Evolutionary conservation across 2,329 filamentous ascomycete species (phyloP), one percentile per base, ranked within the genome.

Genomic region (Colletotrichum viniferum): DNA sequence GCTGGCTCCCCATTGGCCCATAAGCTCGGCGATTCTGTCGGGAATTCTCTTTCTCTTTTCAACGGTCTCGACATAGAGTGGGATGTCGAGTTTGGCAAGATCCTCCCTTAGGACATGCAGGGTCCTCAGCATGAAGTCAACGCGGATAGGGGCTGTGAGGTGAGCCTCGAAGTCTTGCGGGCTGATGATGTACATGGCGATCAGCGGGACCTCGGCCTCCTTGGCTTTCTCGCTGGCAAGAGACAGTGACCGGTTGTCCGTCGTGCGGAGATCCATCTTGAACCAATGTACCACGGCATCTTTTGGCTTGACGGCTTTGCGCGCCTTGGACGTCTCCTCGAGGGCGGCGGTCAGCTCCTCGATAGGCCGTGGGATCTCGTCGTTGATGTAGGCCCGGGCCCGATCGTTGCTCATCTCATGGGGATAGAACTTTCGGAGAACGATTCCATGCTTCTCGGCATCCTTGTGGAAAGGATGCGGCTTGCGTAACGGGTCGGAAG

Each of bases 101-200:
- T 96, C 94, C 14, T 86, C 81, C 78, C 92, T 91, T 74, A 98
- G 81, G 1, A 92, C 85, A 36, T 87, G 85, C 70, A 98, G 84
- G 0, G 92, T 94, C 38, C 96, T 88, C n/a, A 98, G 82, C 77
- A 93, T 93, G 73, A 98, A 96, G 81, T 98, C 95, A 5, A 98
- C 92, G 9, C 95, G 90, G 0, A 92, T 91, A 0, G 95, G 90
- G 12, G 94, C 90, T 2, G 91, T 93, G 30, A 95, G 82, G 83
- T 98, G 96, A 1, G 96, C 96, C 77, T 95, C 92, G 80, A 94
- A 94, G 83, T 98, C 96, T 82, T 98, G 90, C 0, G 95, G 95
- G 69, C 94, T 96, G 68, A 97, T 84, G 32, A 98, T 89, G 82
- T 96, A 98, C 62, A 98, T 83, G 71, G 91, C 91, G 48, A 98